These are phyloP conservation scores for Leccinum laetum DNA, from an alignment of 1,284 basidiomycete genomes.

Conservation along the genomic window DNA sequence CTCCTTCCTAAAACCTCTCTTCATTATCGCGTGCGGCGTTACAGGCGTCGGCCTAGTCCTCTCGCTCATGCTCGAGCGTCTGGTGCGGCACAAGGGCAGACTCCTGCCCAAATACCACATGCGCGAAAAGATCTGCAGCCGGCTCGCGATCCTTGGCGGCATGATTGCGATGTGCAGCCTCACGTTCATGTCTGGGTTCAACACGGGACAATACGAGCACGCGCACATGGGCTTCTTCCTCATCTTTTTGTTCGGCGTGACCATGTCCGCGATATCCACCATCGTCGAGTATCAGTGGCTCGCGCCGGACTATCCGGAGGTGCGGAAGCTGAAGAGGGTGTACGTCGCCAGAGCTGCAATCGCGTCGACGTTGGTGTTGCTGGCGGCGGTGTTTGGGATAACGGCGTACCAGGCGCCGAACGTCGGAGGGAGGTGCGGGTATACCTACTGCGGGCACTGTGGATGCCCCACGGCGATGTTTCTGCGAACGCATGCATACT, in stretches of 20 bases:
- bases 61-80: constrained; percentile 58
- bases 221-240: constrained; percentile 35
- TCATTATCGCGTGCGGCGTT: constrained; percentile 59
- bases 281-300: constrained; percentile 70
- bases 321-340: constrained; percentile 47
- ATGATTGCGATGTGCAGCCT: constrained; percentile 58
- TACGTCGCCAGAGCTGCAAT: constrained; percentile 64
- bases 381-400: constrained; percentile 62
- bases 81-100: constrained; percentile 63
- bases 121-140: constrained; percentile 53
- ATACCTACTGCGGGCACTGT: background rate
- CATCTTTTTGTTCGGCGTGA: constrained; percentile 63
- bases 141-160: constrained; percentile 58
- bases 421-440: background rate
- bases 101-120: constrained; percentile 57
- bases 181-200: constrained; percentile 64
- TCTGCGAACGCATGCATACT: background rate
- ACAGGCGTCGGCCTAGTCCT: constrained; percentile 63
- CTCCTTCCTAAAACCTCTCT: constrained; percentile 80
- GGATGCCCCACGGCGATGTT: background rate
- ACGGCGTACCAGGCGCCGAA: constrained; percentile 45
- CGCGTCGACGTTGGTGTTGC: constrained; percentile 51
- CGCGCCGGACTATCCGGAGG: constrained; percentile 50
- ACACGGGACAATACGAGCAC: constrained; percentile 38
- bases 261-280: constrained; percentile 68